These are phyloP conservation scores for Fibroporia radiculosa DNA, from an alignment of 768 basidiomycete species.

Conservation along the genomic window DNA sequence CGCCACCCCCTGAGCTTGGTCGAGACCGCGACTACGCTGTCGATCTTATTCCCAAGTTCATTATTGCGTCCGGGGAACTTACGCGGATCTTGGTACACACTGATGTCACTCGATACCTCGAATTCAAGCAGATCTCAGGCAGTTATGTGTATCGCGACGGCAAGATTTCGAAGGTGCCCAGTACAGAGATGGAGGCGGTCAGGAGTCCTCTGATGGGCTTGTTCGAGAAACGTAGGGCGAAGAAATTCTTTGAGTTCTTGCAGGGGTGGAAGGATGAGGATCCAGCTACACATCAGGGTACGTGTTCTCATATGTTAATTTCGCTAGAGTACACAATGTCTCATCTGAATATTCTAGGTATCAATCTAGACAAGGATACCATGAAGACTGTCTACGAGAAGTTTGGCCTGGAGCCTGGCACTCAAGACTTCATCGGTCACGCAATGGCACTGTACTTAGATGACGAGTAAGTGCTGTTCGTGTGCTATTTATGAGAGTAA, in stretches of 20 bases:
- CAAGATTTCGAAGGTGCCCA: constrained; percentile 94
- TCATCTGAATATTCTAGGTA: constrained; percentile 37
- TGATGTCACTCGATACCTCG: constrained; percentile 96
- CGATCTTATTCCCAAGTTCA: constrained; percentile 98
- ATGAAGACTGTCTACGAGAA: constrained; percentile 97
- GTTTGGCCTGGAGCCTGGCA: constrained; percentile 94
- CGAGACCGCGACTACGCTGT: constrained; percentile 97
- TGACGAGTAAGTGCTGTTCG: constrained; percentile 67
- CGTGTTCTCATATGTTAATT: constrained; percentile 8
- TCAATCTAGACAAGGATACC: constrained; percentile 82
- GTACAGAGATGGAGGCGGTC: constrained; percentile 96
- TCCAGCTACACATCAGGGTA: constrained; percentile 94
- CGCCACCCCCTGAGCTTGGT: constrained; percentile 78
- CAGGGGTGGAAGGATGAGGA: constrained; percentile 95
- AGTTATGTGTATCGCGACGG: constrained; percentile 97
- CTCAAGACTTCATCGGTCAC: constrained; percentile 98
- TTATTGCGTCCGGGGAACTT: constrained; percentile 95
- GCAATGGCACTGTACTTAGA: constrained; percentile 98
- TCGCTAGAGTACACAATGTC: not conserved
- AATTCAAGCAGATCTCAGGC: constrained; percentile 99
- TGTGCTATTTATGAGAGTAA: not conserved
- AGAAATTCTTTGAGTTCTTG: constrained; percentile 97
- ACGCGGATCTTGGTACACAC: constrained; percentile 98
- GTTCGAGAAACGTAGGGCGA: constrained; percentile 96
- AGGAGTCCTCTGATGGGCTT: constrained; percentile 96